Conservation (phyloP, 1,284 basidiomycete genomes). For the Leccinum pachyderme region DNA sequence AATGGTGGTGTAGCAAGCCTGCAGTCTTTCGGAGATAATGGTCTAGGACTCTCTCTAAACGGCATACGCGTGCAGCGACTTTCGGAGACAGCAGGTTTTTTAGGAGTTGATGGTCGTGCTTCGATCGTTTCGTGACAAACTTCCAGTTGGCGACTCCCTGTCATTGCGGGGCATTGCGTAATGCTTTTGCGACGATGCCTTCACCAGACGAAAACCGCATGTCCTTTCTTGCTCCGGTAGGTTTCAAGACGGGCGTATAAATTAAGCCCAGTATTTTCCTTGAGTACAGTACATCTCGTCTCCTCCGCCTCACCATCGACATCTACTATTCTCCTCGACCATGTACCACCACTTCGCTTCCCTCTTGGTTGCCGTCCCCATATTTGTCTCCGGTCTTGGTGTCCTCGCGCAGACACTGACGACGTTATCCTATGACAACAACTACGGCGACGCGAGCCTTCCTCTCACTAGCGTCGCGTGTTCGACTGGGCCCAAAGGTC, state of each 20-base stretch:
- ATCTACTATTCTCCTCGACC: background rate
- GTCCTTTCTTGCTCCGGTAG: constrained; percentile 1
- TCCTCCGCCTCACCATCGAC: background rate
- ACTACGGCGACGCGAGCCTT: constrained; percentile 27
- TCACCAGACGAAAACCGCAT: background rate
- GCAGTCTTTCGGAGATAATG: background rate
- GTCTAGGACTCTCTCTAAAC: background rate
- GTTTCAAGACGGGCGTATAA: constrained; percentile 2
- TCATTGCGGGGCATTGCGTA: background rate
- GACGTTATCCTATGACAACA: constrained; percentile 31
- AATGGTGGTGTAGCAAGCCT: background rate
- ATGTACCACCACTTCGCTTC: constrained; percentile 16
- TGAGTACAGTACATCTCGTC: background rate
- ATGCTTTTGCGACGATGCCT: background rate
- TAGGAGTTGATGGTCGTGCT: background rate
- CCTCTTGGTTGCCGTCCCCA: constrained; percentile 9
- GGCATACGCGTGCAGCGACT: background rate
- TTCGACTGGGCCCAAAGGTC: constrained; percentile 33
- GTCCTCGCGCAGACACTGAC: constrained; percentile 23
- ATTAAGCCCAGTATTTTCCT: constrained; percentile 5
- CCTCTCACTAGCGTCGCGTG: constrained; percentile 33
- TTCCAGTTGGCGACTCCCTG: background rate
- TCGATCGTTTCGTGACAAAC: background rate
- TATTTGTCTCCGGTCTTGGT: constrained; percentile 2
- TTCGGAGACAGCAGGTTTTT: background rate